Evolutionary conservation across 305 asterid genomes (phyloP).

Genomic region (Fraxinus latifolia): DNA sequence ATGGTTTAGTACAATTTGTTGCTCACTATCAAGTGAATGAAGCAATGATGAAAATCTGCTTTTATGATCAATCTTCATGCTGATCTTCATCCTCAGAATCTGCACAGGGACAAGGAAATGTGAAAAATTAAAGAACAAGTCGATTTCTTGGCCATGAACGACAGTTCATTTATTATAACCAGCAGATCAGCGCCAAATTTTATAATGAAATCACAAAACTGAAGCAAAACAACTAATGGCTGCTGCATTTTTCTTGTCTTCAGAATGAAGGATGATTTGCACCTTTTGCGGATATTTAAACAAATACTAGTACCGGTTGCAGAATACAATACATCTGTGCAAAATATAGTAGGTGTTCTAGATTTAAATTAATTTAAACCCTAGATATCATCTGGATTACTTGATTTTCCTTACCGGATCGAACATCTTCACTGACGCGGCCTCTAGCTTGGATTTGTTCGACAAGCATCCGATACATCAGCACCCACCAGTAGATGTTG

Average conservation of each 20-base stretch:
- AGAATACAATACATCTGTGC: neutral
- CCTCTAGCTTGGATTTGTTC: slow-evolving; percentile 80
- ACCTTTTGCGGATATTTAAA: neutral
- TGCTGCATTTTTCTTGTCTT: neutral
- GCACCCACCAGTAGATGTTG: slow-evolving; percentile 82
- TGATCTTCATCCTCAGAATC: slow-evolving; percentile 78
- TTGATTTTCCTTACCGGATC: slow-evolving; percentile 61
- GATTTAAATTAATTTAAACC: slow-evolving; percentile 2
- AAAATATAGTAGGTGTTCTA: neutral
- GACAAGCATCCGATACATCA: slow-evolving; percentile 84
- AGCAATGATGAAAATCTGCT: slow-evolving; percentile 10
- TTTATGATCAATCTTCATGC: slow-evolving; percentile 65
- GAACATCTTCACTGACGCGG: slow-evolving; percentile 76
- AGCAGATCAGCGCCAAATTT: neutral
- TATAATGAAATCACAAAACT: neutral
- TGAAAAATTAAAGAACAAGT: neutral
- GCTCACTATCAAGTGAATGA: slow-evolving; percentile 24
- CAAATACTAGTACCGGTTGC: neutral
- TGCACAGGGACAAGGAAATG: slow-evolving; percentile 26
- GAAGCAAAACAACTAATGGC: neutral
- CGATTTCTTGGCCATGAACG: neutral
- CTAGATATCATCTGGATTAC: neutral
- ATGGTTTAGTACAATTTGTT: neutral
- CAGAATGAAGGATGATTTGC: neutral
- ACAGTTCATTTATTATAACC: neutral